phyloP scores from a whole-genome alignment of 1,284 basidiomycete genomes.

The Trametes hirsuta region DNA sequence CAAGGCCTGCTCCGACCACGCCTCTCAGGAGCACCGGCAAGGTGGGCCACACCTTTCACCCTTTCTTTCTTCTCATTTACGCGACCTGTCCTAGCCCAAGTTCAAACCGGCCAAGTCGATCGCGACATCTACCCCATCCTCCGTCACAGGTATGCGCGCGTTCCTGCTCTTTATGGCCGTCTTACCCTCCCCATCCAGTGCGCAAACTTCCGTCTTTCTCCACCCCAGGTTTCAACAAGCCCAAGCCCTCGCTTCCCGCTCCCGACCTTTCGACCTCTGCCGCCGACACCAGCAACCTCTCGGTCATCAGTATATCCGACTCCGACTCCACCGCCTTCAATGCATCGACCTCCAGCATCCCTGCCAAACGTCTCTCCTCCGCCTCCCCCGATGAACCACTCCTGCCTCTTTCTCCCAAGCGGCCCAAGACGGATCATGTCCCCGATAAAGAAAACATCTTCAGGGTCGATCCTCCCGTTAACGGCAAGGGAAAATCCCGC shows the following conservation, averaged over 20 bases:
- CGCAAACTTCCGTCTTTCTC: slow-evolving; percentile 33
- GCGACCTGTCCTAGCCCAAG: slow-evolving; percentile 18
- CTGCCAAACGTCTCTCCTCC: slow-evolving; percentile 32
- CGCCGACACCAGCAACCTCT: slow-evolving; percentile 17
- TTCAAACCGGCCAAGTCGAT: slow-evolving; percentile 38
- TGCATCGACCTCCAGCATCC: slow-evolving; percentile 25
- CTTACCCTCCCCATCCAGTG: slow-evolving; percentile 4
- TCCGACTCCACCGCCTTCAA: slow-evolving; percentile 26
- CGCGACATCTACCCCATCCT: slow-evolving; percentile 15
- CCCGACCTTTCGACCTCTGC: background rate
- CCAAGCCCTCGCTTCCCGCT: slow-evolving; percentile 23
- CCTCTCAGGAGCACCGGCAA: slow-evolving; percentile 15
- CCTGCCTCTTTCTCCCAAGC: slow-evolving; percentile 27
- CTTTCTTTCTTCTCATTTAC: background rate
- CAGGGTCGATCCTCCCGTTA: slow-evolving; percentile 16
- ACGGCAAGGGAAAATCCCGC: slow-evolving; percentile 26
- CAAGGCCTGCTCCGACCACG: slow-evolving; percentile 15
- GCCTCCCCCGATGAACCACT: slow-evolving; percentile 20
- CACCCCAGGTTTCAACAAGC: slow-evolving; percentile 36
- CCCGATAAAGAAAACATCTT: slow-evolving; percentile 35
- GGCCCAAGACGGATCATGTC: slow-evolving; percentile 22
- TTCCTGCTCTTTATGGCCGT: background rate
- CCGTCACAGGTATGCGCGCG: slow-evolving; percentile 19
- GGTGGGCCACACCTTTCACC: slow-evolving; percentile 12
- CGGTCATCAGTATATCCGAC: slow-evolving; percentile 26